A percentile compares a stretch with the other conserved stretches of the same genome.
These are phyloP conservation scores for Cardiospermum halicacabum DNA, from an alignment of 345 rosid genomes.

Conservation along the genomic window DNA sequence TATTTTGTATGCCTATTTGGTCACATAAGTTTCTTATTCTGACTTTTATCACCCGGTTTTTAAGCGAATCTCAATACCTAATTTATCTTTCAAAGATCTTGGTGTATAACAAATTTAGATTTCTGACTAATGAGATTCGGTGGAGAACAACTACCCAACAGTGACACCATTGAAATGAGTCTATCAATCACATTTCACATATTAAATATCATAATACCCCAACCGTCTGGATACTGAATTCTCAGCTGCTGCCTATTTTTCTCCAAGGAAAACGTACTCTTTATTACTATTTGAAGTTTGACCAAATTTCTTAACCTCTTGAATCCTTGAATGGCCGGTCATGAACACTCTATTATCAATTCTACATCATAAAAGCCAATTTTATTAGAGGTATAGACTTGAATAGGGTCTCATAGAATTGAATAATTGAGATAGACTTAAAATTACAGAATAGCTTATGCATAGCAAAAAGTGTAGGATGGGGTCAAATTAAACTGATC, in stretches of 20 bases:
- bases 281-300: too few species aligned
- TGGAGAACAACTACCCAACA: neutral
- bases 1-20: constrained; percentile 4
- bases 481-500: neutral
- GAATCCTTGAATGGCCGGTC: too few species aligned
- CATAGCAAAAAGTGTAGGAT: too few species aligned
- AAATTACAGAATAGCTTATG: neutral
- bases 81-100: neutral
- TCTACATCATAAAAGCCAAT: too few species aligned
- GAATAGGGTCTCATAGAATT: too few species aligned
- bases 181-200: neutral
- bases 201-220: neutral
- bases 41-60: neutral
- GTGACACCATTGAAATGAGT: neutral
- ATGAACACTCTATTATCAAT: too few species aligned
- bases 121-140: neutral
- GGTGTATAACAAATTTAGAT: neutral
- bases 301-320: too few species aligned
- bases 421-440: neutral
- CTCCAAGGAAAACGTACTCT: too few species aligned
- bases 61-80: neutral
- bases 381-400: too few species aligned
- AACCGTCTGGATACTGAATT: neutral
- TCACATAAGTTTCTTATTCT: neutral
- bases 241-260: neutral